Percentiles rank a stretch among this genome's conserved stretches.
Conservation (phyloP, 2,329 filamentous ascomycete species). For the Colletotrichum destructivum region DNA sequence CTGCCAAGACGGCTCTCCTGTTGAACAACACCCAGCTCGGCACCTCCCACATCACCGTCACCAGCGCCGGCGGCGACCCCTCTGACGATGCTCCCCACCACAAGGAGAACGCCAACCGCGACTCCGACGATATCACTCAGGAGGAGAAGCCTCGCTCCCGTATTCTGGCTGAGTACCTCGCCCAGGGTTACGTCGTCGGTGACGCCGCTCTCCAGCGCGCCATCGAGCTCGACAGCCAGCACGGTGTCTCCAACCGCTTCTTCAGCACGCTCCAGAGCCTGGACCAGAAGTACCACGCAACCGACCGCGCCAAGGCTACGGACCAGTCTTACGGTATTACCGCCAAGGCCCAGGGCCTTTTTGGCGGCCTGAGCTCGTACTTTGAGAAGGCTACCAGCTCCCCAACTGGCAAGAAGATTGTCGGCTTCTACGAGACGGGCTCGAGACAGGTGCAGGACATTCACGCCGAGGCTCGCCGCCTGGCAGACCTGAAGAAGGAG, state of each 20-base stretch:
- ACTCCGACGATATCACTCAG: slow-evolving; percentile 83
- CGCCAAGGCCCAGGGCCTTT: slow-evolving; percentile 76
- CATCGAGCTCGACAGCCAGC: slow-evolving; percentile 90
- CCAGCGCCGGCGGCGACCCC: slow-evolving; percentile 76
- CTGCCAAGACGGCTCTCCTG: slow-evolving; percentile 95
- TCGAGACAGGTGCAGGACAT: slow-evolving; percentile 95
- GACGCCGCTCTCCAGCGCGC: slow-evolving; percentile 83
- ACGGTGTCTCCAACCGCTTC: slow-evolving; percentile 88
- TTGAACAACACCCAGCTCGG: slow-evolving; percentile 98
- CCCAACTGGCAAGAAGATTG: slow-evolving; percentile 89
- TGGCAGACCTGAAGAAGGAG: slow-evolving; percentile 89
- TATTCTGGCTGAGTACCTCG: slow-evolving; percentile 96
- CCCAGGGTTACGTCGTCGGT: slow-evolving; percentile 90
- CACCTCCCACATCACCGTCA: slow-evolving; percentile 84
- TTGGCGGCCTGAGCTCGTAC: slow-evolving; percentile 83
- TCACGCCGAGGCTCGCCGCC: slow-evolving; percentile 88
- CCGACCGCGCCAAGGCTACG: slow-evolving; percentile 85
- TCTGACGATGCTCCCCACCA: slow-evolving; percentile 71
- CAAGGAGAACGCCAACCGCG: slow-evolving; percentile 69
- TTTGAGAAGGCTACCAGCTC: slow-evolving; percentile 94
- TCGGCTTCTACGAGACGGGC: slow-evolving; percentile 87
- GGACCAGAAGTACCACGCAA: slow-evolving; percentile 89
- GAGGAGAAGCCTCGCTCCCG: slow-evolving; percentile 97
- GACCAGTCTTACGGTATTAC: slow-evolving; percentile 89
- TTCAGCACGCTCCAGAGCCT: slow-evolving; percentile 81